Evolutionary conservation across 2,329 filamentous ascomycete species (phyloP).

Genomic region (Exutisphaerella laricina): DNA sequence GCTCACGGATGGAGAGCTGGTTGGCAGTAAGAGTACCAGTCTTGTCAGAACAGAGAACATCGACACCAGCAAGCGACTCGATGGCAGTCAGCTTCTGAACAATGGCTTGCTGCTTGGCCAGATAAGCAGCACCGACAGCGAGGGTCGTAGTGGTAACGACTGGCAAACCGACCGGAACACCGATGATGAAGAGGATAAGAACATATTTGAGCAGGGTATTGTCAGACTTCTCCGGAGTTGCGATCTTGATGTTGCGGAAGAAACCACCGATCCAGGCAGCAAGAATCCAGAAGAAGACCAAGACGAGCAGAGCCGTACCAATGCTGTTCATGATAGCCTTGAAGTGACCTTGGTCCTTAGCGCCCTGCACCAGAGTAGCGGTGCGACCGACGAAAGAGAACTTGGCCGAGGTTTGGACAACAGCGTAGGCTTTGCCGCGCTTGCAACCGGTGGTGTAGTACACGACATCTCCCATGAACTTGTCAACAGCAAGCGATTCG

Average conservation of each 20-base stretch:
- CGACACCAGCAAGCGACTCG: constrained; percentile 69
- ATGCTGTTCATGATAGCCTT: constrained; percentile 82
- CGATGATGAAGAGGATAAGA: constrained; percentile 67
- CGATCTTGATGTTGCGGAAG: constrained; percentile 64
- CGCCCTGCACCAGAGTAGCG: constrained; percentile 66
- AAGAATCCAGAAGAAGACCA: constrained; percentile 74
- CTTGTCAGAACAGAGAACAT: constrained; percentile 77
- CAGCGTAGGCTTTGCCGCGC: constrained; percentile 68
- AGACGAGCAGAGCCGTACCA: constrained; percentile 65
- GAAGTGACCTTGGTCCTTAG: constrained; percentile 71
- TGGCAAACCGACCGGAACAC: constrained; percentile 73
- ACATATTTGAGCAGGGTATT: constrained; percentile 63
- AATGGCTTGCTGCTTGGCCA: constrained; percentile 71
- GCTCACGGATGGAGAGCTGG: constrained; percentile 70
- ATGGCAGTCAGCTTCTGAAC: constrained; percentile 76
- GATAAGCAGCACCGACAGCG: constrained; percentile 70
- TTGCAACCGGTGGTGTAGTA: constrained; percentile 81
- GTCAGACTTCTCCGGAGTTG: constrained; percentile 52
- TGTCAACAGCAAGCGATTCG: constrained; percentile 72
- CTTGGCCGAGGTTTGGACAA: constrained; percentile 62
- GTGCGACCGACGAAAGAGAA: constrained; percentile 73
- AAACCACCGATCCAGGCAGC: constrained; percentile 72
- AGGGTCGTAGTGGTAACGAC: constrained; percentile 74
- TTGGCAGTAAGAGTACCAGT: constrained; percentile 71
- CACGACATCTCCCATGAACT: constrained; percentile 69